phyloP scores from a whole-genome alignment of 768 basidiomycete genomes.

The Lactarius evosmus region DNA sequence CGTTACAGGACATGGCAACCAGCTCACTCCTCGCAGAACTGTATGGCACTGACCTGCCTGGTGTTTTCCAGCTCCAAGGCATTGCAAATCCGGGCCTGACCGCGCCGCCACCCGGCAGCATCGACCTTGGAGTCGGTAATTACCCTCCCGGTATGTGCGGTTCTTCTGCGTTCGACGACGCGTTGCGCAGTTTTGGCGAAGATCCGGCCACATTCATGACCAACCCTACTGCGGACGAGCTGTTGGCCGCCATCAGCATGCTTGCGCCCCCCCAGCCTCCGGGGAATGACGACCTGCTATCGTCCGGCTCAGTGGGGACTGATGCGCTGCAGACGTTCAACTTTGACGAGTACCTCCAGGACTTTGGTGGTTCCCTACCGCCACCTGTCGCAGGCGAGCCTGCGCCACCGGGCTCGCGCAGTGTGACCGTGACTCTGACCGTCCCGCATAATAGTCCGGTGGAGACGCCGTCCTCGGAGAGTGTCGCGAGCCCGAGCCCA shows the following conservation, averaged over 20 bases:
- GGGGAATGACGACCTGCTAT: neutral
- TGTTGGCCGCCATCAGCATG: conserved; percentile 6
- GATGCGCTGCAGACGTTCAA: conserved; percentile 11
- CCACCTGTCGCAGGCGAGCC: neutral
- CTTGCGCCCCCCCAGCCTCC: neutral
- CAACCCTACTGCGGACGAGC: conserved; percentile 6
- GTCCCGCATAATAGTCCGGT: neutral
- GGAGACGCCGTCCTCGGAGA: neutral
- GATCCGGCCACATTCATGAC: conserved; percentile 9
- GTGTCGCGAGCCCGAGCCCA: neutral
- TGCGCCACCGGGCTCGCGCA: neutral
- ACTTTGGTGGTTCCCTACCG: neutral
- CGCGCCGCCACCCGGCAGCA: conserved; percentile 10
- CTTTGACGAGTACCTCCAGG: conserved; percentile 19
- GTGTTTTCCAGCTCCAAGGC: conserved; percentile 1
- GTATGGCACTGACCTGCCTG: neutral
- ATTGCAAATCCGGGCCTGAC: neutral
- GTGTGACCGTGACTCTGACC: neutral
- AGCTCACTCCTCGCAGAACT: neutral
- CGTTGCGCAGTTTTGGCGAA: conserved; percentile 2
- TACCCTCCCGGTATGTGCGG: conserved; percentile 10
- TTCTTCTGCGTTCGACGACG: conserved; percentile 2
- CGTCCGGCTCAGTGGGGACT: neutral
- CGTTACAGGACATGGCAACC: neutral
- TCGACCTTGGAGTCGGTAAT: conserved; percentile 15